Percentiles rank a stretch among this genome's conserved stretches.
These are phyloP conservation scores for Albugo candida DNA, from an alignment of 352 stramenopile species.

Conservation along the genomic window DNA sequence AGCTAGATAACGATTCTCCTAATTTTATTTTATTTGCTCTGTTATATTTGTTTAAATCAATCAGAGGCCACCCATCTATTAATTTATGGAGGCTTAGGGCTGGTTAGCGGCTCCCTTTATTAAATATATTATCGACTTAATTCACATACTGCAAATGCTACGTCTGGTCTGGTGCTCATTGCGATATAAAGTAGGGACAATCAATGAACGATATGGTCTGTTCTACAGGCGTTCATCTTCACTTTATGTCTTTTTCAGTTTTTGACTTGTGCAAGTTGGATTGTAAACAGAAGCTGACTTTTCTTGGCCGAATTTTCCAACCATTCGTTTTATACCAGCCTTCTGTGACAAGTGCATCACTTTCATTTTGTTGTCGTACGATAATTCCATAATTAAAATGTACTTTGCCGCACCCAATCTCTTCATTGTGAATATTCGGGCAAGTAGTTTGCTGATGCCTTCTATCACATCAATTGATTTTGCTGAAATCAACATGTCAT, in stretches of 20 bases:
- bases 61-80: too few relatives aligned
- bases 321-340: background rate
- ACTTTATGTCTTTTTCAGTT: background rate
- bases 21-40: too few relatives aligned
- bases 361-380: slow-evolving; percentile 4
- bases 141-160: background rate
- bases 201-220: background rate
- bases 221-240: background rate
- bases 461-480: background rate
- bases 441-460: background rate
- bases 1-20: too few relatives aligned
- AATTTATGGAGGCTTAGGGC: too few relatives aligned
- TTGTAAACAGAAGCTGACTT: slow-evolving; percentile 3
- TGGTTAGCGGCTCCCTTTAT: too few relatives aligned
- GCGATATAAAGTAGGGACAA: background rate
- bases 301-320: slow-evolving; percentile 4
- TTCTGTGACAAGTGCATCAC: background rate
- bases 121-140: too few relatives aligned
- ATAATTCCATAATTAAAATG: slow-evolving; percentile 11
- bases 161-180: background rate
- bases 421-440: slow-evolving; percentile 1
- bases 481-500: slow-evolving; percentile 5
- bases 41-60: too few relatives aligned
- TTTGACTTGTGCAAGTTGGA: background rate
- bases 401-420: slow-evolving; percentile 6